Evolutionary conservation across 345 rosid species (phyloP), one percentile per base, ranked within the genome.

Genomic region (Psidium friedrichsthalianum): DNA sequence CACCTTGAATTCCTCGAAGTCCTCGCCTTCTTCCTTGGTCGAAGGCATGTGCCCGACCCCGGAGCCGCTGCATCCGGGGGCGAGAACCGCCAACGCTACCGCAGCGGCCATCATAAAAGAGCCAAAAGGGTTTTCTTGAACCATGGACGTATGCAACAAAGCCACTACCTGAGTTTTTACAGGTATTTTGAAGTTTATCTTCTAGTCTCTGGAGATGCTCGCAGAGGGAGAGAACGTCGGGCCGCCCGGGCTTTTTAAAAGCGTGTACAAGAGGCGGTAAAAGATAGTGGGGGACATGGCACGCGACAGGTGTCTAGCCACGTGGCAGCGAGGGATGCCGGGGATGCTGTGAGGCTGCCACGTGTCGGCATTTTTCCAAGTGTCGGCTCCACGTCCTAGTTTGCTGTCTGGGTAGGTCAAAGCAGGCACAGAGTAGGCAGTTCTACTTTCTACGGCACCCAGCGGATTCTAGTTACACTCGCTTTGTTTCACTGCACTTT

Each of bases 31-130:
- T 13, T 87, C 88, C 9, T 84, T 58, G 1, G 59, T 82, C 1
- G 89, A 78, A 0, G 90, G 88, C 85, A 64, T 83, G 81, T 87
- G 90, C 29, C 85, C 91, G 1, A 87, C 83, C 49, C 82, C 86
- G 10, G 85, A 51, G 86, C 90, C n/a, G 21, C 83, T 25, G 55
- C 87, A 83, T 16, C 85, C 8, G 40, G 82, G 54, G 5, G 82
- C 81, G 2, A 84, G 51, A 51, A 86, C 52, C 25, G 83, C 83
- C 69, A 84, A 55, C 42, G 74, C 82, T 84, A 86, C 54, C n/a
- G 81, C 36, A 84, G 44, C 20, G n/a, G 82, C 12, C 82, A 56
- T 82, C 87, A 83, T 29, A 24, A 76, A 76, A 14, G 53, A 85
- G 54, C 51, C 84, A 57, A 24, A 56, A 84, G n/a, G 64, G 56